A percentile compares a stretch with the other conserved stretches of the same genome.
Evolutionary conservation across 805 yeast genomes (phyloP).

Genomic region (Teunomyces barrocoloradensis): DNA sequence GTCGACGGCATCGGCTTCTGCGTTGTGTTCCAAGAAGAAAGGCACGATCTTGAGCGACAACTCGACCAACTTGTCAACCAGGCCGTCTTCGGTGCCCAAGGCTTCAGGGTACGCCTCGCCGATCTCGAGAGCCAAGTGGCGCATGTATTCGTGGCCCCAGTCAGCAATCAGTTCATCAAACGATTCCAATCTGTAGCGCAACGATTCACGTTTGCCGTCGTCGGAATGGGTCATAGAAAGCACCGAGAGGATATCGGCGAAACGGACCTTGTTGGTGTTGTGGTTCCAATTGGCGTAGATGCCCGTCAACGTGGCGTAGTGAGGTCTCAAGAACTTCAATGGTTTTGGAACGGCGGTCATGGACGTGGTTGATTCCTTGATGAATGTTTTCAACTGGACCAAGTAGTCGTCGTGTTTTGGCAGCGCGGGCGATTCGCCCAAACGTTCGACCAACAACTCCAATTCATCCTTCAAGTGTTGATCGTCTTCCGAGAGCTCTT

Average conservation of each 20-base stretch:
- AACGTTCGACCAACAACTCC: conserved; percentile 80
- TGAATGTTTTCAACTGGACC: conserved; percentile 66
- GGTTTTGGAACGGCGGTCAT: conserved; percentile 99
- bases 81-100: conserved; percentile 34
- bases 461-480: conserved; percentile 81
- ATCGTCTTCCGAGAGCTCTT: conserved; percentile 92
- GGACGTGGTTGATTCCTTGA: conserved; percentile 91
- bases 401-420: conserved; percentile 60
- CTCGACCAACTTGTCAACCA: conserved; percentile 47
- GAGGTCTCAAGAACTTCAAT: conserved; percentile 88
- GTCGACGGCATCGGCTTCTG: conserved; percentile 98
- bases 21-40: conserved; percentile 88
- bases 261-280: conserved; percentile 31
- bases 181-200: conserved; percentile 71
- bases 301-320: conserved; percentile 64
- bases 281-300: conserved; percentile 66
- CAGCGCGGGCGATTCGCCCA: conserved; percentile 49
- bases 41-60: conserved; percentile 81
- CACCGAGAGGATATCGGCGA: conserved; percentile 90
- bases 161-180: conserved; percentile 58
- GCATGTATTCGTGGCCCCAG: conserved; percentile 98
- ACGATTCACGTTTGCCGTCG: conserved; percentile 72
- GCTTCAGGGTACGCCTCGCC: conserved; percentile 76
- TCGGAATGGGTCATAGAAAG: conserved; percentile 93
- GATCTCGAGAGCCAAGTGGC: conserved; percentile 92